Evolutionary conservation across 176 grass and related monocot species (phyloP), one percentile per base, ranked within the genome.

Genomic region (Stipa capillata): DNA sequence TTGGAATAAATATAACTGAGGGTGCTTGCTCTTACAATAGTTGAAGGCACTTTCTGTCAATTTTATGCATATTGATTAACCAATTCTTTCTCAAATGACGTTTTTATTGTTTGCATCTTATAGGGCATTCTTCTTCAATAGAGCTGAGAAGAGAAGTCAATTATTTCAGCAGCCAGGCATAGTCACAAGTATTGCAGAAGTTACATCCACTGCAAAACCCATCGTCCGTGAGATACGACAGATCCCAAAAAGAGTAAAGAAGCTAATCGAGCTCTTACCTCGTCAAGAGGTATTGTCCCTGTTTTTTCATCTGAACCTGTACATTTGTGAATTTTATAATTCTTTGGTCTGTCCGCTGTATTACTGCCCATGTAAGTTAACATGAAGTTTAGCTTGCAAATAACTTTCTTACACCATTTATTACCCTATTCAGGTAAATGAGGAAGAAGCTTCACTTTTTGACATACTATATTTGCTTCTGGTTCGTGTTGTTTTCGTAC

Each of bases 401-500:
- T 71, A 80, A 83, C 66, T 70, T 47, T 64, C 27, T 71, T 76
- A 36, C n/a, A 0, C 31, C 61, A 43, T 73, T 92, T 55, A 37
- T 70, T 77, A 65, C 40, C 33, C 25, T 88, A 72, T 90, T 76
- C 83, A 99, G 96, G 85, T 94, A 79, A 99, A 99, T 52, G 90
- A 95, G 89, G 96, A 94, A 89, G 96, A 99, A 89, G 90, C 85
- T 83, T 99, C 92, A 16, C 92, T 99, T 66, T 94, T 99, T 60
- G 96, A 99, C 33, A 29, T 95, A 56, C 80, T 99, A 76, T 99
- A 91, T 74, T 93, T 99, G 84, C 85, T 99, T 73, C 90, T 95
- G 74, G 92, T 92, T 54, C 95, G 92, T 91, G 96, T 99, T 90
- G 84, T 99, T 65, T 99, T 99, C 84, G 96, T 99, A 65, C 96